Evolutionary conservation across 2,329 filamentous ascomycete species (phyloP), one percentile per base, ranked within the genome.

Genomic region (Neurospora sp.): DNA sequence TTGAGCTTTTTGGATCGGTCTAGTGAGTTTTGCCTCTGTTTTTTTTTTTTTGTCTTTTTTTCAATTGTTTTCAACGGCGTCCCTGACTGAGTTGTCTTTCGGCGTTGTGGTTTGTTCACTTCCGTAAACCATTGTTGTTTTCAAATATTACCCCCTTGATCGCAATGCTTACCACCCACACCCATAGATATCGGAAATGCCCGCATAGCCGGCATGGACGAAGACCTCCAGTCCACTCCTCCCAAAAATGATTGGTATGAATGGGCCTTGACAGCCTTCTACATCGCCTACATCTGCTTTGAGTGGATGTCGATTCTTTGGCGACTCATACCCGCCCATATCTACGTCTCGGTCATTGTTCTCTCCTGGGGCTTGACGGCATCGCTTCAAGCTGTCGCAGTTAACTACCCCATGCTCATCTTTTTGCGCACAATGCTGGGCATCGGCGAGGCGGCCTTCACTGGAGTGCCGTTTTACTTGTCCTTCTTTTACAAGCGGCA

Each of bases 1-100:
- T 83, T 97, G 72, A 91, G 90, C 73, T 97, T 97, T 78, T 81
- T 97, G 73, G 93, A 97, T 79, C 86, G 93, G 74, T 94, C 92
- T 19, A 97, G 92, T 93, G 82, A 72, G 85, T 82, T 70, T 33
- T 66, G n/a, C 5, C 33, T 38, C 58, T 17, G 36, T 2, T 28
- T 28, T 28, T 28, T 28, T 42, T 11, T 68, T 36, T 66, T 5
- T 33, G 28, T n/a, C 8, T 36, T 58, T 58, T 2, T 7, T 7
- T 40, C 17, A 68, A 33, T 66, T 9, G 5, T 6, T 28, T 58
- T 28, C 5, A 28, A 11, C 19, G 1, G 19, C 46, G 28, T 28
- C 1, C 13, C 11, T 28, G 10, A 11, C 68, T n/a, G 8, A 46
- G 67, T 10, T 23, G 33, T 23, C 15, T 8, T 33, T 68, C 36